These are phyloP conservation scores for Yarrowia osloensis DNA, from an alignment of 805 yeast genomes.

Conservation along the genomic window DNA sequence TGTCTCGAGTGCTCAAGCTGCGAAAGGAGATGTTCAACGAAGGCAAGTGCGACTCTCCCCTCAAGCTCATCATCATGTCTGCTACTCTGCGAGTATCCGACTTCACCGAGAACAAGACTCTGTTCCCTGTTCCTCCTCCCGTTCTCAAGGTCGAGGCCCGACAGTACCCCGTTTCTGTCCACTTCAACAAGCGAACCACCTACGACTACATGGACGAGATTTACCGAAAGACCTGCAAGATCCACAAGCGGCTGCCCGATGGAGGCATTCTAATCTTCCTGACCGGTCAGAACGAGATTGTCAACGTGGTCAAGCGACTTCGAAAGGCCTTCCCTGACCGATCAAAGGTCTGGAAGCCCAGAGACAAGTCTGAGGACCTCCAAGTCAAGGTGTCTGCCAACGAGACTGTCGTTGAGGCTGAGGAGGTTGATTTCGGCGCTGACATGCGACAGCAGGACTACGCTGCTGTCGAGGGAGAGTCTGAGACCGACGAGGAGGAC, in stretches of 20 bases:
- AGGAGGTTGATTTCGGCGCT: slow-evolving; percentile 67
- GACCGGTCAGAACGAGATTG: slow-evolving; percentile 94
- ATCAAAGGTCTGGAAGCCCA: slow-evolving; percentile 41
- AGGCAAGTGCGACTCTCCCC: slow-evolving; percentile 53
- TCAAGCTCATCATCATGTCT: slow-evolving; percentile 91
- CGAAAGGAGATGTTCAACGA: slow-evolving; percentile 51
- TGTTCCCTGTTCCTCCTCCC: slow-evolving; percentile 79
- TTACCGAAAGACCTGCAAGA: slow-evolving; percentile 78
- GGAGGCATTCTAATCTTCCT: slow-evolving; percentile 91
- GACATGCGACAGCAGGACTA: slow-evolving; percentile 45
- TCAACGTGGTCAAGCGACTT: slow-evolving; percentile 67
- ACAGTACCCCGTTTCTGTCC: slow-evolving; percentile 90
- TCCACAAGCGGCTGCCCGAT: slow-evolving; percentile 82
- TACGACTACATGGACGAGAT: slow-evolving; percentile 85
- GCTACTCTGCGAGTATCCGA: slow-evolving; percentile 94
- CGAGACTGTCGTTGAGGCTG: slow-evolving; percentile 76
- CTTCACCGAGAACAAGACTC: slow-evolving; percentile 74
- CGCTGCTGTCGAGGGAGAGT: slow-evolving; percentile 44
- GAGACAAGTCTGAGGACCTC: slow-evolving; percentile 36
- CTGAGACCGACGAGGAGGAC: slow-evolving; percentile 48
- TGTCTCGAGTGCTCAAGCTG: slow-evolving; percentile 78
- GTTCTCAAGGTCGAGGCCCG: slow-evolving; percentile 87
- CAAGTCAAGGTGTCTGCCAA: slow-evolving; percentile 56
- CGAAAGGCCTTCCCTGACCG: slow-evolving; percentile 63
- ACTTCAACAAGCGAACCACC: slow-evolving; percentile 79